Percentiles rank a stretch among this genome's conserved stretches.
Conservation (phyloP, 2,329 filamentous ascomycete species). For the Scleromitrula shiraiana region DNA sequence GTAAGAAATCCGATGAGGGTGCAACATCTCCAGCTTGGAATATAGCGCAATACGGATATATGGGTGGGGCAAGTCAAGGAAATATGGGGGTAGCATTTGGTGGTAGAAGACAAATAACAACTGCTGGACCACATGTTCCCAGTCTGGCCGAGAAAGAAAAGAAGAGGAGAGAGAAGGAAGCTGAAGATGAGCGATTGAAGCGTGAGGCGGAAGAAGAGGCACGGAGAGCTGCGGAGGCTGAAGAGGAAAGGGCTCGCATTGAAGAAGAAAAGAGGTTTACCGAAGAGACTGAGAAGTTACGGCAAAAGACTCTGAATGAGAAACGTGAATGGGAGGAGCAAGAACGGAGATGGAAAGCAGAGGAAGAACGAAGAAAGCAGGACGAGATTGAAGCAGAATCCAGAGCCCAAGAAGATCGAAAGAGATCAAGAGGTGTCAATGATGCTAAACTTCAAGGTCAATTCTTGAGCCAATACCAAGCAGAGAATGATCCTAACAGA, state of each 20-base stretch:
- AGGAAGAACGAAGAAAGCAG: constrained; percentile 61
- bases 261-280: constrained; percentile 63
- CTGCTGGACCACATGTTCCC: constrained; percentile 68
- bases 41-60: constrained; percentile 95
- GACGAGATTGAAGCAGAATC: constrained; percentile 70
- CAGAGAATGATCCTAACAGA: constrained; percentile 47
- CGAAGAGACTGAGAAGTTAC: constrained; percentile 51
- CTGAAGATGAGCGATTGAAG: constrained; percentile 52
- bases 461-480: constrained; percentile 79
- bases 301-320: constrained; percentile 55
- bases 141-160: constrained; percentile 80
- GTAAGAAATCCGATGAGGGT: constrained; percentile 72
- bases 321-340: constrained; percentile 71
- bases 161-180: constrained; percentile 45
- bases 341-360: constrained; percentile 66
- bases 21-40: constrained; percentile 90
- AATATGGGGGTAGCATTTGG: constrained; percentile 93
- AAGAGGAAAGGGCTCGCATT: constrained; percentile 52
- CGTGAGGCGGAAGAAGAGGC: constrained; percentile 46
- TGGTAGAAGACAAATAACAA: constrained; percentile 85
- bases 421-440: constrained; percentile 49
- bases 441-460: constrained; percentile 71
- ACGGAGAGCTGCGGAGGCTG: constrained; percentile 37
- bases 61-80: constrained; percentile 93
- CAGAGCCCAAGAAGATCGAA: constrained; percentile 56